Percentiles rank a stretch among this genome's conserved stretches.
Evolutionary conservation across 2,329 filamentous ascomycete genomes (phyloP).

Genomic region (Fusarium circinatum): DNA sequence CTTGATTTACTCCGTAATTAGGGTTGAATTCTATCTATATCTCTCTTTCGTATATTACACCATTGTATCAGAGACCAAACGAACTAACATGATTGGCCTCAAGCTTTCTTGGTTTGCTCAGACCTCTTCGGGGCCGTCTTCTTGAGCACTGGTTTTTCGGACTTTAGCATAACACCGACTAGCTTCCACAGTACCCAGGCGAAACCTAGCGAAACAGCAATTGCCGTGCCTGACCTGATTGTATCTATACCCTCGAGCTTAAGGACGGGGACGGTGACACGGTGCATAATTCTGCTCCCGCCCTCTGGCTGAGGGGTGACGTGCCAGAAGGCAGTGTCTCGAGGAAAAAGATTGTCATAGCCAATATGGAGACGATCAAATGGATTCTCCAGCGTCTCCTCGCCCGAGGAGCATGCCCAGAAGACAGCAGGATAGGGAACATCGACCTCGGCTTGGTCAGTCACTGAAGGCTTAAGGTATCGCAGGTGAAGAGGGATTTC

Average conservation of each 20-base stretch:
- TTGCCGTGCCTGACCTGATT: constrained; percentile 66
- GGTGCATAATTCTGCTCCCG: constrained; percentile 59
- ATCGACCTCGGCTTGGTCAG: constrained; percentile 64
- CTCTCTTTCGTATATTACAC: not conserved
- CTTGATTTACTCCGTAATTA: not conserved
- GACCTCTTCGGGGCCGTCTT: constrained; percentile 37
- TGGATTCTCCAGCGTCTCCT: constrained; percentile 78
- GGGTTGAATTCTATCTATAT: not conserved
- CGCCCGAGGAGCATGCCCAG: constrained; percentile 83
- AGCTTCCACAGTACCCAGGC: constrained; percentile 75
- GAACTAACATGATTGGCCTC: not conserved
- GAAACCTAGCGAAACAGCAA: constrained; percentile 71
- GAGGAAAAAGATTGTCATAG: constrained; percentile 83
- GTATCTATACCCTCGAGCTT: constrained; percentile 61
- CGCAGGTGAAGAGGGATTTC: constrained; percentile 86
- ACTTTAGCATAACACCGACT: constrained; percentile 19
- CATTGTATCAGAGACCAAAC: not conserved
- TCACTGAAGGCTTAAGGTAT: constrained; percentile 73
- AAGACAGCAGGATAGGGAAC: constrained; percentile 87
- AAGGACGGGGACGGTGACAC: constrained; percentile 73
- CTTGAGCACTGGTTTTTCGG: not conserved
- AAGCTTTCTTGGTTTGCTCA: constrained; percentile 19
- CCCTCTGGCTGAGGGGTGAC: constrained; percentile 61
- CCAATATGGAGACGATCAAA: constrained; percentile 89
- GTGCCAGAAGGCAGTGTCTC: constrained; percentile 86